Evolutionary conservation across 1,139 yeast genomes (phyloP), one percentile per base, ranked within the genome.

Genomic region (Pichia sp.): DNA sequence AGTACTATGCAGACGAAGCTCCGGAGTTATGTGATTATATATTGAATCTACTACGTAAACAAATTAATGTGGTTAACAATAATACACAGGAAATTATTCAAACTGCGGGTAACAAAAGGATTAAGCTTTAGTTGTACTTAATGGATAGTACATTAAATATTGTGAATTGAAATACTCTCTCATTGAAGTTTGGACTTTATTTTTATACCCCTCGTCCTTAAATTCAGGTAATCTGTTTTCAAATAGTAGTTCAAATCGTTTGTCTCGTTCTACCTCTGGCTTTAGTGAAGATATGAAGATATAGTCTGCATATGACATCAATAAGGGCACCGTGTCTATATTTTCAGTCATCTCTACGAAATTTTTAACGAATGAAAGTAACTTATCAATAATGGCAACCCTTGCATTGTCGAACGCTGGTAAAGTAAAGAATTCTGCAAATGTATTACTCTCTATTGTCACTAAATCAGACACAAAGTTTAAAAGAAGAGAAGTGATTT

Each of bases 241-340:
- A 14, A 55, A 39, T 11, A 25, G 42, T 3, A 24, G 21, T 21
- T 23, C 40, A 17, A 42, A 42, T 12, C 15, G 2, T 3, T 21
- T 38, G 12, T 35, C 46, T 4, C 36, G 38, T 26, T 34, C 33
- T 4, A 36, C 15, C 5, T 33, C 28, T 31, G 39, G 38, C 38
- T 32, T 21, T 20, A 55, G 46, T 24, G 47, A 49, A 19, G 17
- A 36, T 18, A 55, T 35, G 32, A 52, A 52, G 4, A 50, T 37
- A 11, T 50, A 34, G 36, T 57, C 60, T 1, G 60, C 43, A 24
- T 48, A 56, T 3, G 55, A 48, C 3, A 54, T 31, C 6, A 53
- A 21, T 5, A 49, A 34, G 10, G 22, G 34, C n/a, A 34, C 22
- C 3, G n/a, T 35, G 12, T 38, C n/a, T 15, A 36, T 33, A 11